A percentile compares a stretch with the other conserved stretches of the same genome.
Conservation (phyloP, 305 asterid species). For the Solanum aculeatissimum region DNA sequence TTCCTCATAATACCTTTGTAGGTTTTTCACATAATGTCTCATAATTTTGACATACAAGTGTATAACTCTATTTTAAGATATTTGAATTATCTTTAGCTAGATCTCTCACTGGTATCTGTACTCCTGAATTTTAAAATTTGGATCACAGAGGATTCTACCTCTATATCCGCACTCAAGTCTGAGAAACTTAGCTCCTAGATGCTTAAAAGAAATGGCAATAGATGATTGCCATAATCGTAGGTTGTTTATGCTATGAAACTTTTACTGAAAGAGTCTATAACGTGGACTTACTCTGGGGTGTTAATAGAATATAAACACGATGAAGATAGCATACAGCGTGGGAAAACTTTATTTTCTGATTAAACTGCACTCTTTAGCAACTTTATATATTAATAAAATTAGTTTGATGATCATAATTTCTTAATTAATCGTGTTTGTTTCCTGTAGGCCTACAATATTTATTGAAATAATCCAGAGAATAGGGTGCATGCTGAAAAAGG, state of each 20-base stretch:
- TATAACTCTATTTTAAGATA: too few relatives aligned
- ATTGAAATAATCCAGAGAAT: slow-evolving; percentile 88
- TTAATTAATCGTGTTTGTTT: background rate
- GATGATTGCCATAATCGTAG: background rate
- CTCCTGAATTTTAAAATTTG: too few relatives aligned
- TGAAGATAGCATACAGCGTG: background rate
- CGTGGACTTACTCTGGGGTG: background rate
- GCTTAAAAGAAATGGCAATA: background rate
- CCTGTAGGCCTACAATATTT: slow-evolving; percentile 72
- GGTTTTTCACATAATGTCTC: too few relatives aligned
- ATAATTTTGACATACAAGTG: too few relatives aligned
- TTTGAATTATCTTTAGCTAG: too few relatives aligned
- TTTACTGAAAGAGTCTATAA: background rate
- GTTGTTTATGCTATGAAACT: background rate
- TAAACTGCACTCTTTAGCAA: background rate
- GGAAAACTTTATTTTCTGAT: background rate
- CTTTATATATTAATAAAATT: background rate
- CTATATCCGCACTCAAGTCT: too few relatives aligned
- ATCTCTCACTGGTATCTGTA: too few relatives aligned
- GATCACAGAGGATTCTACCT: too few relatives aligned
- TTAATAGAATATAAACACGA: background rate
- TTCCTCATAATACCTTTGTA: too few relatives aligned
- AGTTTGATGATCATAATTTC: background rate
- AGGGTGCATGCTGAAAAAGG: slow-evolving; percentile 80
- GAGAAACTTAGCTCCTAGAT: background rate